Percentiles rank a stretch among this genome's conserved stretches.
These are phyloP conservation scores for Isatis tinctoria DNA, from an alignment of 345 rosid species.

Conservation along the genomic window DNA sequence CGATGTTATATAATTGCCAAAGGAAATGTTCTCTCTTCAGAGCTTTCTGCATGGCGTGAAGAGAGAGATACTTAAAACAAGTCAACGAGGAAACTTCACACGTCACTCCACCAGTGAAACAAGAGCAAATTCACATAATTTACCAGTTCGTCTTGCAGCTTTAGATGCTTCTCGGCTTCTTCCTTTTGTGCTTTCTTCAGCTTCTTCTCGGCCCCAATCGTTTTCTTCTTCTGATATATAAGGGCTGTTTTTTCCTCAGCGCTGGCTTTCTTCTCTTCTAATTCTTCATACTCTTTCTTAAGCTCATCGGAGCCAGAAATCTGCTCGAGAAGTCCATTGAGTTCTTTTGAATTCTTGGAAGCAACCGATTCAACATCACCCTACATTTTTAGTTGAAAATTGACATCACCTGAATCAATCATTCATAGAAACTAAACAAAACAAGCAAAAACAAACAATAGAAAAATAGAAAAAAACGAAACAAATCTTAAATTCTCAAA, in stretches of 20 bases:
- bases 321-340: constrained; percentile 85
- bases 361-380: constrained; percentile 99
- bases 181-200: constrained; percentile 98
- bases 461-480: background rate
- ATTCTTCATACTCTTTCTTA: constrained; percentile 81
- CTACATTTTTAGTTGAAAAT: constrained; percentile 35
- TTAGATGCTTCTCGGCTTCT: constrained; percentile 93
- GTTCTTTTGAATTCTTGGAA: constrained; percentile 90
- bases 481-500: background rate
- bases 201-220: constrained; percentile 78
- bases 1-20: constrained; percentile 83
- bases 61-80: background rate
- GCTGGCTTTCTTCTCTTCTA: constrained; percentile 68
- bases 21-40: constrained; percentile 77
- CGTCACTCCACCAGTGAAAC: background rate
- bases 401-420: background rate
- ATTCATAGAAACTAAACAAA: background rate
- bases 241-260: constrained; percentile 89
- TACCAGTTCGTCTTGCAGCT: constrained; percentile 91
- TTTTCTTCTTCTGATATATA: constrained; percentile 78
- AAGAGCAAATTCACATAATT: background rate
- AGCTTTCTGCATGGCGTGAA: constrained; percentile 56
- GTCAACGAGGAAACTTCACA: background rate
- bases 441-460: background rate
- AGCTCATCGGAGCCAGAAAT: constrained; percentile 96